Conservation (phyloP, 495 filamentous ascomycete species). For the Penicillium paxilli region DNA sequence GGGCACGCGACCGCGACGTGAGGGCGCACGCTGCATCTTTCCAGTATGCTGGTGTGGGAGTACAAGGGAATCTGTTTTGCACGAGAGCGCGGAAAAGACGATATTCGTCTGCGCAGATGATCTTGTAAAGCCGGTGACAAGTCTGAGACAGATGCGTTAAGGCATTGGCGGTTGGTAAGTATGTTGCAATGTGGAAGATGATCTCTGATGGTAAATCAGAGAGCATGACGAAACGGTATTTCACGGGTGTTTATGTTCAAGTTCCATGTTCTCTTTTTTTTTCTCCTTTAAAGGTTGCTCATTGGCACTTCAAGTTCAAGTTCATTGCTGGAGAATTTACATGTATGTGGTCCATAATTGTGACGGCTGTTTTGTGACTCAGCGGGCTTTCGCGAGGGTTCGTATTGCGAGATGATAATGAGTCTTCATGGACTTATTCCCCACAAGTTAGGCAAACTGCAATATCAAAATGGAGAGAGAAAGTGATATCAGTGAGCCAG, state of each 20-base stretch:
- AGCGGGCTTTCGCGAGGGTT: too few relatives aligned
- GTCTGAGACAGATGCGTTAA: constrained; percentile 50
- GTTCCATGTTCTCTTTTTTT: too few relatives aligned
- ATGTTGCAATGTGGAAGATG: constrained; percentile 52
- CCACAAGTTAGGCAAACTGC: neutral
- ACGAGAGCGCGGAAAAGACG: constrained; percentile 53
- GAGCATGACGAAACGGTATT: constrained; percentile 33
- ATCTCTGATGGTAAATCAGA: constrained; percentile 62
- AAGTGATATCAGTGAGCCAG: too few relatives aligned
- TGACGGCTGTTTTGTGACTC: neutral
- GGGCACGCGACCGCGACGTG: constrained; percentile 57
- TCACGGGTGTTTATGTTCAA: neutral
- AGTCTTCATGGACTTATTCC: neutral
- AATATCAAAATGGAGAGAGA: neutral
- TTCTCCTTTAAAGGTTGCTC: neutral
- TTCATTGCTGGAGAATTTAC: neutral
- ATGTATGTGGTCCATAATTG: neutral
- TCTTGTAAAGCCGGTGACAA: constrained; percentile 49
- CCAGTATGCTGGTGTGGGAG: constrained; percentile 43
- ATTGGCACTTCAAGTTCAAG: neutral
- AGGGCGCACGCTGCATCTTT: constrained; percentile 56
- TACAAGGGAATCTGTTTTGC: constrained; percentile 50
- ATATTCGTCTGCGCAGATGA: constrained; percentile 56
- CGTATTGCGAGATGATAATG: neutral
- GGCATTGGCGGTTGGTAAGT: constrained; percentile 53